Conservation (phyloP, 2,329 filamentous ascomycete genomes). For the Verticillium longisporum region DNA sequence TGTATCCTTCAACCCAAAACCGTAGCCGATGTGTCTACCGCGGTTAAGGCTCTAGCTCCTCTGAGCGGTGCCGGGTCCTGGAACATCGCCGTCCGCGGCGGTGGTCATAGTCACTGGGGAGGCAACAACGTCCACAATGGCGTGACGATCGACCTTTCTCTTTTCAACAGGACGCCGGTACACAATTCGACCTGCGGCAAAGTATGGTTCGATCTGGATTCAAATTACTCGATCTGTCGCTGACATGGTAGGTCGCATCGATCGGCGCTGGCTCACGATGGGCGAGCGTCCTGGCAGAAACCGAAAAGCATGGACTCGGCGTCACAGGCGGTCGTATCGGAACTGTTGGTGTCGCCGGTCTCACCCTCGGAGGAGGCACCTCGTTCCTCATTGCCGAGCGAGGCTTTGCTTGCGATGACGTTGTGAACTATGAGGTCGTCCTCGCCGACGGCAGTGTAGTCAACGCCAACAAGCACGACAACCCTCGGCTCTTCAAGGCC, state of each 20-base stretch:
- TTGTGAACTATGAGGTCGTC: conserved; percentile 36
- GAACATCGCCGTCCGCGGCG: conserved; percentile 40
- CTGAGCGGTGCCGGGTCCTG: conserved; percentile 17
- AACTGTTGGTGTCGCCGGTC: conserved; percentile 17
- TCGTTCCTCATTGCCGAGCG: conserved; percentile 13
- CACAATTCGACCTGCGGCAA: conserved; percentile 2
- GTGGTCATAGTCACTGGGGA: conserved; percentile 37
- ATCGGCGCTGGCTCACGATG: conserved; percentile 22
- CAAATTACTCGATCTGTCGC: conserved; percentile 7
- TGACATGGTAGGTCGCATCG: conserved; percentile 10
- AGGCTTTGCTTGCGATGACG: conserved; percentile 36
- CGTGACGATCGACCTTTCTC: conserved; percentile 35
- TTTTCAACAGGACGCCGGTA: conserved; percentile 9
- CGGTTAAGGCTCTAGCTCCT: background rate
- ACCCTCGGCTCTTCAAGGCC: conserved; percentile 38
- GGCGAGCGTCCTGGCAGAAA: conserved; percentile 12
- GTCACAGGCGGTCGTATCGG: conserved; percentile 17
- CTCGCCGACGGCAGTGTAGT: conserved; percentile 33
- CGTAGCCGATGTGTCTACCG: background rate
- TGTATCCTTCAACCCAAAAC: conserved; percentile 6
- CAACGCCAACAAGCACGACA: conserved; percentile 24
- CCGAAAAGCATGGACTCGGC: conserved; percentile 12
- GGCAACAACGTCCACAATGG: conserved; percentile 34
- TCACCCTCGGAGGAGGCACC: conserved; percentile 22
- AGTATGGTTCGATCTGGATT: conserved; percentile 23